Base-by-base conservation (phyloP, 2,329 filamentous ascomycete genomes). In the Ophiostoma sp. region DNA sequence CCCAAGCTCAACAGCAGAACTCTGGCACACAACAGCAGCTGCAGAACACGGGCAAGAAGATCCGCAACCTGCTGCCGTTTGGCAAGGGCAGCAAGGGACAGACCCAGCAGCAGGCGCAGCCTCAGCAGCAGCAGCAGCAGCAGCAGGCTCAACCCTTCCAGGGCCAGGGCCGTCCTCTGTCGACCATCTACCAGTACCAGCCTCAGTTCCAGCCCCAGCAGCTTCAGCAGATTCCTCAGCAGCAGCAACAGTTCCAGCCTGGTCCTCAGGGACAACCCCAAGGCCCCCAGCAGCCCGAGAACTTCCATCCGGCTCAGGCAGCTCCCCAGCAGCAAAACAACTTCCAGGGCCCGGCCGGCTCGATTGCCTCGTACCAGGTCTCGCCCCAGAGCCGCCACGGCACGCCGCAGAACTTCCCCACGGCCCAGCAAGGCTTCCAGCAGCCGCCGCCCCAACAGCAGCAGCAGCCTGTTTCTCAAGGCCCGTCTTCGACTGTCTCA, bases 1-100 rank as follows among this genome's bases (percentile, higher is more conserved):
- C 61, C 12, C 59, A 39, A 6, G 17, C 33, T 19, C 59, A 39
- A 28, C 42, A 48, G 17, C 15, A 22, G 5, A 39, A 33, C 15
- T 45, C 68, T 2, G 69, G 73, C 12, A 75, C n/a, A n/a, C 61
- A 68, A 7, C 72, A 69, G 5, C 57, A 66, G 28, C 31, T 17
- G 17, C 15, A 22, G 5, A 39, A 33, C 15, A 55, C 68, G 4
- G 69, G 73, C 12, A 75, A 74, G 69, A 74, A 70, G 66, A 63
- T 75, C 4, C 73, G 74, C 9, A 66, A 61, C 36, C 28, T 74
- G 1, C 31, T 75, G 7, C 19, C 73, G 5, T 74, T 75, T 69
- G 72, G 64, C 19, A 75, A 74, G 52, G 48, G 73, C 2, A 73
- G 52, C 55, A 72, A 74, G 71, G 17, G 69, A 3, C 72, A 72